phyloP scores from a whole-genome alignment of 1,139 yeast species.

The Debaryomyces udenii region DNA sequence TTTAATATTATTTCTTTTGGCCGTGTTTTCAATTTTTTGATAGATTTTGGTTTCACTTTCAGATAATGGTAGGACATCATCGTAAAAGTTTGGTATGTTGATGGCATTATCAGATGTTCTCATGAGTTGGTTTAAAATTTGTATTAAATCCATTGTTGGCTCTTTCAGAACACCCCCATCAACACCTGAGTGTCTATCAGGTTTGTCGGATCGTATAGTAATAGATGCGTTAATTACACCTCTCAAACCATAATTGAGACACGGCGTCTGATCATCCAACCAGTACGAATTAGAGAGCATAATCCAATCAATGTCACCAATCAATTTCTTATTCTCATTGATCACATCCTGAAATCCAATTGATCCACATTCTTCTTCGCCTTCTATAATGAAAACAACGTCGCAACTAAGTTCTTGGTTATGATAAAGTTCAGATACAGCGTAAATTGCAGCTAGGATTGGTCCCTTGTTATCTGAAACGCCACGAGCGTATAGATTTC shows the following conservation, averaged over 20 bases:
- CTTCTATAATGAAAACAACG: slow-evolving; percentile 84
- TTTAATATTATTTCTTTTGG: slow-evolving; percentile 22
- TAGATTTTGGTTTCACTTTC: slow-evolving; percentile 61
- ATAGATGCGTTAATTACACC: slow-evolving; percentile 87
- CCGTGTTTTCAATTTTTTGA: slow-evolving; percentile 57
- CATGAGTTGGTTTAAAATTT: slow-evolving; percentile 64
- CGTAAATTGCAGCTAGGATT: slow-evolving; percentile 81
- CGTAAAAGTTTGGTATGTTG: slow-evolving; percentile 69
- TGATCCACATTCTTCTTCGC: slow-evolving; percentile 95
- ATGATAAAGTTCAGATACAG: slow-evolving; percentile 73
- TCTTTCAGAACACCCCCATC: slow-evolving; percentile 92
- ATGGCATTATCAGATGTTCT: slow-evolving; percentile 60
- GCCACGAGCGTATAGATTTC: slow-evolving; percentile 89
- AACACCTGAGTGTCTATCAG: slow-evolving; percentile 95
- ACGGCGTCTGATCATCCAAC: slow-evolving; percentile 88
- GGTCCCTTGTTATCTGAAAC: slow-evolving; percentile 97
- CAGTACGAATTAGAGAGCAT: slow-evolving; percentile 89
- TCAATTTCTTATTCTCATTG: slow-evolving; percentile 45
- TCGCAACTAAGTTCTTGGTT: slow-evolving; percentile 62
- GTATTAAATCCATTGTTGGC: slow-evolving; percentile 85
- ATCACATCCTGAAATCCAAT: slow-evolving; percentile 78
- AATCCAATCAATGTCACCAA: slow-evolving; percentile 86
- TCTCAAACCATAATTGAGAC: slow-evolving; percentile 89
- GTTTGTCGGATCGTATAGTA: slow-evolving; percentile 67
- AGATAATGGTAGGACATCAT: slow-evolving; percentile 59